Evolutionary conservation across 2,329 filamentous ascomycete species (phyloP), one percentile per base, ranked within the genome.

Genomic region (Aspergillus sp.): DNA sequence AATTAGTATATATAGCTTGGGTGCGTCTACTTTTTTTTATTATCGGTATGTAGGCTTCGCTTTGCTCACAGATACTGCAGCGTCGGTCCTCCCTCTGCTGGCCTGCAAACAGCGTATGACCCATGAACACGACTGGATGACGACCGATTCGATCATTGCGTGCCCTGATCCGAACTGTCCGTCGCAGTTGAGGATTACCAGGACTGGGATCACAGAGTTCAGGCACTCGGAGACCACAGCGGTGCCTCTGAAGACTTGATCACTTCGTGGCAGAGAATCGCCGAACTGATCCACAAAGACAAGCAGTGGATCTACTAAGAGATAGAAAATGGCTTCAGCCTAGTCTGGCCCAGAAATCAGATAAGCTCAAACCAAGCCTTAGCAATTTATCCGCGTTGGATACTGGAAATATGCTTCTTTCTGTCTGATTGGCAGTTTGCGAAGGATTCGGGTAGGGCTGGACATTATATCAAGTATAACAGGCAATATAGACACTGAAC

Each of bases 81-180:
- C 50, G 5, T 42, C 51, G 3, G 30, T 53, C 41, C 51, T 53
- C 24, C 51, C 51, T 12, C 26, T 53, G 5, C 20, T 53, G 9
- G 51, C 41, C 9, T 22, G 13, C 3, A 53, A 53, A 15, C 51
- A 53, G 13, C 51, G 51, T 20, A 39, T 45, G 41, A 47, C 51
- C 17, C 41, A 53, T 42, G 51, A 53, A 12, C 41, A 53, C 13
- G 51, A 53, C 30, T 53, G 30, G 51, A 53, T 53, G 51, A 53
- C 51, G 4, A 53, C 51, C 2, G 51, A 53, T 24, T 20, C 51
- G 7, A 18, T 30, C 7, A 45, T 53, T 15, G 51, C 51, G 3
- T 53, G 41, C 12, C 51, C 41, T 12, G 51, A 53, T 45, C 51
- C 51, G 2, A n/a, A 53, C 7, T 53, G 42, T 45, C 51, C 41